phyloP scores from a whole-genome alignment of 495 filamentous ascomycete species.

The Podospora didyma region DNA sequence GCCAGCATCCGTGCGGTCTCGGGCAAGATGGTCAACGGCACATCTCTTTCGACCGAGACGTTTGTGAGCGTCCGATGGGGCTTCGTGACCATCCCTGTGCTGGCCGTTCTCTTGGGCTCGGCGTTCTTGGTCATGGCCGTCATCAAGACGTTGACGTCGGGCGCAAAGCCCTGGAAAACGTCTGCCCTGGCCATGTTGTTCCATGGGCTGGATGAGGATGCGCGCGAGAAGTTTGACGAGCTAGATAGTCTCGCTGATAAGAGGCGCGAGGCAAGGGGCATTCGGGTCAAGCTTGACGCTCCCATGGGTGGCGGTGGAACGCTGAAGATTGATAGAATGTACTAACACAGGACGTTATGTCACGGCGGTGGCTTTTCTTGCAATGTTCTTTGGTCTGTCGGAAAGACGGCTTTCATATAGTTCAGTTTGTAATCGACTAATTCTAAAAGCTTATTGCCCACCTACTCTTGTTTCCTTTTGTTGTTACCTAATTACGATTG shows the following conservation, averaged over 20 bases:
- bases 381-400: neutral
- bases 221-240: conserved; percentile 13
- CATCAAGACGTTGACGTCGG: conserved; percentile 3
- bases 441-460: too few species aligned
- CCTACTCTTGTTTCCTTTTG: too few species aligned
- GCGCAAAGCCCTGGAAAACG: conserved; percentile 22
- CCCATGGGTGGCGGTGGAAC: conserved; percentile 1
- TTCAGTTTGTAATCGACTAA: too few species aligned
- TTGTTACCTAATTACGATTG: too few species aligned
- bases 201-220: conserved; percentile 20
- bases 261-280: conserved; percentile 15
- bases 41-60: neutral
- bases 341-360: neutral
- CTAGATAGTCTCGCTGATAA: conserved; percentile 13
- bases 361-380: neutral
- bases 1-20: neutral
- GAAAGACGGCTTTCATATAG: neutral
- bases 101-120: conserved; percentile 3
- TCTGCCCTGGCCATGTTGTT: conserved; percentile 21
- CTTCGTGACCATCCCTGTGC: conserved; percentile 3
- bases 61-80: conserved; percentile 12
- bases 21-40: conserved; percentile 3
- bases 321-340: conserved; percentile 9
- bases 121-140: conserved; percentile 10
- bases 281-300: conserved; percentile 12